Evolutionary conservation across 225 moss, liverwort and hornwort species (phyloP), one percentile per base, ranked within the genome.

Genomic region (Climacium dendroides): DNA sequence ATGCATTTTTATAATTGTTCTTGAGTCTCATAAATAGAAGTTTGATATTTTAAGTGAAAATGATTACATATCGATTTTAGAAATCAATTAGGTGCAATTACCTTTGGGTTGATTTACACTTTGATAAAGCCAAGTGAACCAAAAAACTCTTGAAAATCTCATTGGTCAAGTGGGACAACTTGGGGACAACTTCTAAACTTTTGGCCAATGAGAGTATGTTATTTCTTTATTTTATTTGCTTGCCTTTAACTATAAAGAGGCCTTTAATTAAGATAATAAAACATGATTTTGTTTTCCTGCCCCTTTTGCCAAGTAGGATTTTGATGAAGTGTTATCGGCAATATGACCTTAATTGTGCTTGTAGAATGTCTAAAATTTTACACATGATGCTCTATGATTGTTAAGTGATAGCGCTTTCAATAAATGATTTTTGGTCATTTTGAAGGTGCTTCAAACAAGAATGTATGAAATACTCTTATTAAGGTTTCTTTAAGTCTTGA

Each of bases 1-100:
- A 18, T 19, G 19, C 1, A 1, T 30, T 47, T 0, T 11, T 1
- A 30, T 1, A 48, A 1, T 11, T 14, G 1, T 4, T 11, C 1
- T 0, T 19, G 4, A 48, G 7, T 30, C 7, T 48, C 1, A 32
- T 11, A 1, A 48, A 48, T 30, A 73, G 30, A 30, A 0, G 30
- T 48, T 74, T 11, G 12, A 1, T 48, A 30, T 30, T 11, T 74
- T 74, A 48, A 30, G 2, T 29, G 29, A 19, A 30, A 48, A 19
- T 48, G 19, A 11, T 30, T 19, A 4, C 13, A 50, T 2, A 50
- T 50, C 0, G 1, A 2, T 7, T 30, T 30, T 4, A 7, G 15
- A 30, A 48, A 48, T 74, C 7, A 48, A 48, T 19, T 48, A 48
- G 47, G 10, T 47, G 73, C 7, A 45, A 48, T 73, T 47, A 47